Base-by-base conservation (phyloP, 129 eudicot species). In the Heracleum sosnowskyi region DNA sequence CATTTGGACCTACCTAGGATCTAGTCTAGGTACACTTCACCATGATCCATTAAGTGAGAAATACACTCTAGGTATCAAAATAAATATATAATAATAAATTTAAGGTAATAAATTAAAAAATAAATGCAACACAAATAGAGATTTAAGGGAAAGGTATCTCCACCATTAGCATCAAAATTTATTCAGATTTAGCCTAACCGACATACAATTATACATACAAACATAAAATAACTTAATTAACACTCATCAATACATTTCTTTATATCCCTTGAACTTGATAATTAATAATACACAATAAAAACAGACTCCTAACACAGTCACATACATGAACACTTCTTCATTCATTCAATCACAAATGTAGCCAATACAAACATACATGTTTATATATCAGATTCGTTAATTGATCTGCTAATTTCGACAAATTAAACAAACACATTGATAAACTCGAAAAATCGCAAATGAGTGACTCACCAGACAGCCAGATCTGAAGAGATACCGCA, bases 381-480 rank as follows among this genome's bases (percentile, higher is more conserved):
- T 0, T 47, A 47, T 16, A 26, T 22, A 53, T 57, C 66, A 57
- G 31, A 57, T 57, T 22, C 5, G 63, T 53, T 53, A 53, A 53
- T 53, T 53, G 11, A 57, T 31, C 66, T 55, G 64, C 53, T 46
- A 13, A 49, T 34, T 36, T 31, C 24, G 41, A 34, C 24, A 74
- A 75, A 11, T 57, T 7, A 18, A 76, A 2, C 24, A 41, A 62
- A 37, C 16, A n/a, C 51, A 42, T 49, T n/a, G 37, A 31, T 2
- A 80, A 62, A 55, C 15, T 18, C 51, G 7, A 29, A 3, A n/a
- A 35, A 76, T 35, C 28, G 7, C 36, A 9, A 26, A 7, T 11
- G 3, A 31, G 20, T 10, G 79, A 76, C 86, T 80, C 81, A 83
- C 86, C 83, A 69, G 78, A 70, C 46, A 36, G 69, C 81, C 80